These are phyloP conservation scores for Nothophytophthora sp. DNA, from an alignment of 352 stramenopile species.

Conservation along the genomic window DNA sequence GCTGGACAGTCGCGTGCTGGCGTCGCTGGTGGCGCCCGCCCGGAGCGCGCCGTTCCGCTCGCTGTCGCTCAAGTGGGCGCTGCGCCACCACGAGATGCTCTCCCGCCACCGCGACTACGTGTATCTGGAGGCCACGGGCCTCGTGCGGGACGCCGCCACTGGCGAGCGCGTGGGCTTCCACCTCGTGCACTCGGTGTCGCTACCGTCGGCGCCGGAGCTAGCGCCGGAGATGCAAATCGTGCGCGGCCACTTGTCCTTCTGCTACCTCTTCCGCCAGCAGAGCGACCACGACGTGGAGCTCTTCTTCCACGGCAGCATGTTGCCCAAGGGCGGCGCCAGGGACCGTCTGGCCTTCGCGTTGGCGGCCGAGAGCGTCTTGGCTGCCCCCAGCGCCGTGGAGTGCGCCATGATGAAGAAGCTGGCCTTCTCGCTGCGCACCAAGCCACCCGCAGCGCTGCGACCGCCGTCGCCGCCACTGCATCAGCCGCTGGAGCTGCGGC, in stretches of 20 bases:
- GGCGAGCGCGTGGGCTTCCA: slow-evolving; percentile 55
- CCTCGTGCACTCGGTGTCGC: slow-evolving; percentile 57
- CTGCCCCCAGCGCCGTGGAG: slow-evolving; percentile 40
- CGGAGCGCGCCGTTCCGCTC: slow-evolving; percentile 52
- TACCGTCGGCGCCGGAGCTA: slow-evolving; percentile 51
- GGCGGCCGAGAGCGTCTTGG: slow-evolving; percentile 46
- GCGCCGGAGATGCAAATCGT: slow-evolving; percentile 70
- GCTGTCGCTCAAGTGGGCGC: slow-evolving; percentile 66
- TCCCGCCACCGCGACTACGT: slow-evolving; percentile 67
- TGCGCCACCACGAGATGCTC: slow-evolving; percentile 56
- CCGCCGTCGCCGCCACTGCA: slow-evolving; percentile 24
- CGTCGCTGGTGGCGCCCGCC: slow-evolving; percentile 42
- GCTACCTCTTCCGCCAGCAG: slow-evolving; percentile 47
- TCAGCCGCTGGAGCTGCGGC: slow-evolving; percentile 21
- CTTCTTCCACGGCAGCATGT: slow-evolving; percentile 54
- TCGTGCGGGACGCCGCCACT: slow-evolving; percentile 37
- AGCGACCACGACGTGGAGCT: slow-evolving; percentile 43
- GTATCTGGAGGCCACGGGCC: slow-evolving; percentile 65
- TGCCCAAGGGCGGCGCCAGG: slow-evolving; percentile 48
- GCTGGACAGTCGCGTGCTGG: slow-evolving; percentile 56
- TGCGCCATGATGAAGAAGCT: slow-evolving; percentile 77
- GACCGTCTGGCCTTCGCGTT: slow-evolving; percentile 48
- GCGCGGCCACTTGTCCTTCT: slow-evolving; percentile 56
- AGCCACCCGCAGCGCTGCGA: slow-evolving; percentile 13
- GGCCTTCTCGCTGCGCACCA: slow-evolving; percentile 53